Evolutionary conservation across 768 basidiomycete genomes (phyloP), one percentile per base, ranked within the genome.

Genomic region (Megacollybia marginata): DNA sequence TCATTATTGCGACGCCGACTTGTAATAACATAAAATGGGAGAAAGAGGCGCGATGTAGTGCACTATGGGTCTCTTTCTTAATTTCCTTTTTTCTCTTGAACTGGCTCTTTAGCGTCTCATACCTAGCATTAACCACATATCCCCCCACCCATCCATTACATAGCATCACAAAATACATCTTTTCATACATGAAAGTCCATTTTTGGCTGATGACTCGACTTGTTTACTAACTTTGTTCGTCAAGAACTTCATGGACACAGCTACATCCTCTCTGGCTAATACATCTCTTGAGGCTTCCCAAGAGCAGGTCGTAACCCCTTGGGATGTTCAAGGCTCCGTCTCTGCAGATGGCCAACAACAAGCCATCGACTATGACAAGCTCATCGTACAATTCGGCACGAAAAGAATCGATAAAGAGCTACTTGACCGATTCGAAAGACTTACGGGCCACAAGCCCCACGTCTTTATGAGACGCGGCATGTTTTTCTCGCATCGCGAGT

Each of bases 401-500:
- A 81, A 85, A 44, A 71, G 81, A 50, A 73, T 98, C 55, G 86
- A 94, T 57, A 62, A 71, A 2, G 83, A 80, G 19, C 65, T 99
- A 42, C 71, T 99, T 16, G 82, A 84, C 53, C 79, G 96, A 28
- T 99, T 99, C 58, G 92, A 98, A 70, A 80, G 76, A 44, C 66
- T 98, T 47, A 98, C 96, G 9, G 95, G 95, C 4, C 77, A 80
- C 49, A 81, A 75, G 52, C 92, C 96, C 9, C 95, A 99, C 67
- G 72, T 89, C 12, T 77, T 98, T 48, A 71, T 99, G 46, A 76
- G 95, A 34, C 75, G 95, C 50, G 92, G 92, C 13, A 90, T 88
- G 80, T 99, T 98, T 73, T 99, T 97, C 69, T 97, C 94, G 15
- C 96, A 99, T 69, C 84, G 95, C 48, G 96, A 99, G 48, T 83